Evolutionary conservation across 2,329 filamentous ascomycete genomes (phyloP), one percentile per base, ranked within the genome.

Genomic region (Pleomassaria siparia): DNA sequence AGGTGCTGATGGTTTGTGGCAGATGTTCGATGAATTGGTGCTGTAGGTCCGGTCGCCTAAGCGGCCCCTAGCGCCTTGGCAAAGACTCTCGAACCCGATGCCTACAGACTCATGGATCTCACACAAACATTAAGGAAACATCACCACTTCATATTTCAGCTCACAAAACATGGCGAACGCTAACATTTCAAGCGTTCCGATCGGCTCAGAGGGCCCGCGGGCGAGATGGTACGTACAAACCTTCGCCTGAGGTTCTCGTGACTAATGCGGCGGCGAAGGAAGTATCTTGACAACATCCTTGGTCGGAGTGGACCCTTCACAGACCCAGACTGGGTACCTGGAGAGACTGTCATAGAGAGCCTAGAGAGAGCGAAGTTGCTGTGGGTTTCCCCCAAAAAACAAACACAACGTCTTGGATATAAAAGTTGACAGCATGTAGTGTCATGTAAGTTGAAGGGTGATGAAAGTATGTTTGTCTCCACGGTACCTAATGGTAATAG

Each of bases 221-320:
- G 55, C 77, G 80, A 42, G 79, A 82, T 54, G 76, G 76, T 69
- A 58, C 20, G 53, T 43, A 24, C 28, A 42, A 36, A 22, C 11
- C 12, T 25, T 15, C 16, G 25, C 16, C 21, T 7, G 15, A n/a
- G n/a, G 43, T 16, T 16, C 40, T 15, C 40, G 43, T 39, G 39
- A 44, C 60, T 65, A 53, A 67, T 29, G 30, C 47, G 45, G 20
- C 72, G 7, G 25, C 43, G 43, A 53, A 95, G 91, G 91, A 85
- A 83, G 70, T 86, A 95, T 69, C 81, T 97, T 47, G 85, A 97
- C 72, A 86, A 81, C 53, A 85, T 96, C 55, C 81, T 95, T 47
- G 85, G 80, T 49, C 86, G 85, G 25, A 75, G 80, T 3, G 92
- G 94, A 1, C 90, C 94, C 1, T 96, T 89, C 70, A 91, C 88